phyloP scores from a whole-genome alignment of 257 asterid genomes.

The Ehretia macrophylla region DNA sequence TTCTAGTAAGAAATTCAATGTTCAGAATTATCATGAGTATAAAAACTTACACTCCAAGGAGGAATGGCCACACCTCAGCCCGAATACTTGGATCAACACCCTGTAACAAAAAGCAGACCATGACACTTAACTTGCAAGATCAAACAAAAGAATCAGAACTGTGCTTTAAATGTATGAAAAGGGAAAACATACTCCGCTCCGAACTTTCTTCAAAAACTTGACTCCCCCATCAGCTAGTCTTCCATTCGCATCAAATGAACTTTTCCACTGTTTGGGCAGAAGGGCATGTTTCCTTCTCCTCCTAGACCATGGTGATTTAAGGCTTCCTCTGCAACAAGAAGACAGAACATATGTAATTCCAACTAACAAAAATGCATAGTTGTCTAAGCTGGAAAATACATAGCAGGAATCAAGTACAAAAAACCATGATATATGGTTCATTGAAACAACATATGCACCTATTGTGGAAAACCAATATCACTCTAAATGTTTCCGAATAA shows the following conservation, averaged over 20 bases:
- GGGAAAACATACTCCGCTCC: constrained; percentile 64
- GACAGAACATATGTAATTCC: constrained; percentile 13
- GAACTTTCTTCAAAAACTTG: constrained; percentile 79
- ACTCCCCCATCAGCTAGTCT: constrained; percentile 76
- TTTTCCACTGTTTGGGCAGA: constrained; percentile 70
- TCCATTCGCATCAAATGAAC: constrained; percentile 64
- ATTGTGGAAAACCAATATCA: too few relatives aligned
- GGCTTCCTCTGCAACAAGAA: constrained; percentile 52
- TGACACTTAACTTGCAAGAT: not conserved
- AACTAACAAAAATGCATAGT: constrained; percentile 8
- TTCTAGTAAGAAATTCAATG: not conserved
- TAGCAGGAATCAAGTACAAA: not conserved
- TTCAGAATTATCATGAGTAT: not conserved
- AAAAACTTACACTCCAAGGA: constrained; percentile 70
- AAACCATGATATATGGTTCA: not conserved
- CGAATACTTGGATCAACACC: constrained; percentile 94
- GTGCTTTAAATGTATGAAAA: not conserved
- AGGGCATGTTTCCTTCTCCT: constrained; percentile 81
- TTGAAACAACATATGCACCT: too few relatives aligned
- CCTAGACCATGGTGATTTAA: constrained; percentile 89
- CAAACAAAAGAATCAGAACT: not conserved
- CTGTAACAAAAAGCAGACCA: constrained; percentile 27
- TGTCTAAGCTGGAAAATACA: not conserved
- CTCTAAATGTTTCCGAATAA: too few relatives aligned
- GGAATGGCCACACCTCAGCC: constrained; percentile 96